Conservation (phyloP, 129 eudicot genomes). For the Scalesia atractyloides region DNA sequence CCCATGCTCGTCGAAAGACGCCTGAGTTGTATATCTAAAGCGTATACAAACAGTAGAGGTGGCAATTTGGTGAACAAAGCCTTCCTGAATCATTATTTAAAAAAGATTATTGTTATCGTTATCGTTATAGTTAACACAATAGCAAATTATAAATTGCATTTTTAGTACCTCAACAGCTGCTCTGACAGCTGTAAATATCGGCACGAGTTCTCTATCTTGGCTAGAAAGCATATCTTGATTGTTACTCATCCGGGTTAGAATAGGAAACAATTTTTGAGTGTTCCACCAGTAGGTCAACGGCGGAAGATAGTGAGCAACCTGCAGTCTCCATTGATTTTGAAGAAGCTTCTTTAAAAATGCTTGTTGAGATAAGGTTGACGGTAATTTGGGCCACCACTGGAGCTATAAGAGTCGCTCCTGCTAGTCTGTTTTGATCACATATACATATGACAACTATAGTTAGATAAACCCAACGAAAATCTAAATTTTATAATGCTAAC, state of each 20-base stretch:
- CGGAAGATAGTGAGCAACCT: conserved; percentile 72
- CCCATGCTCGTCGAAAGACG: too few species aligned
- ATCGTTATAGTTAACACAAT: too few species aligned
- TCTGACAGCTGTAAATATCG: conserved; percentile 37
- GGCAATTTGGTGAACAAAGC: too few species aligned
- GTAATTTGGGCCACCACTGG: conserved; percentile 90
- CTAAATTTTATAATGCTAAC: too few species aligned
- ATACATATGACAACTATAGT: conserved; percentile 31
- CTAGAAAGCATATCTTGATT: conserved; percentile 48
- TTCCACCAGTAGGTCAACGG: conserved; percentile 87
- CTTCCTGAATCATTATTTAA: too few species aligned
- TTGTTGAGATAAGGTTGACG: conserved; percentile 57
- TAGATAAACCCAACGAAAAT: too few species aligned
- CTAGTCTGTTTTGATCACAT: conserved; percentile 40
- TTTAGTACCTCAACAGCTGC: too few species aligned
- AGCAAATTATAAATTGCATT: too few species aligned
- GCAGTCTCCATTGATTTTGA: conserved; percentile 67
- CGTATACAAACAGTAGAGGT: too few species aligned
- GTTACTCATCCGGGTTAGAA: conserved; percentile 38
- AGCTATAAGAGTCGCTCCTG: conserved; percentile 77
- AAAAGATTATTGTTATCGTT: not conserved
- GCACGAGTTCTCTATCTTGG: conserved; percentile 56
- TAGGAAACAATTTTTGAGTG: conserved; percentile 68
- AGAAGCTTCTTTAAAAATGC: conserved; percentile 50
- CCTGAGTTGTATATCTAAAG: too few species aligned